phyloP scores from a whole-genome alignment of 345 rosid species.

The Adansonia digitata region DNA sequence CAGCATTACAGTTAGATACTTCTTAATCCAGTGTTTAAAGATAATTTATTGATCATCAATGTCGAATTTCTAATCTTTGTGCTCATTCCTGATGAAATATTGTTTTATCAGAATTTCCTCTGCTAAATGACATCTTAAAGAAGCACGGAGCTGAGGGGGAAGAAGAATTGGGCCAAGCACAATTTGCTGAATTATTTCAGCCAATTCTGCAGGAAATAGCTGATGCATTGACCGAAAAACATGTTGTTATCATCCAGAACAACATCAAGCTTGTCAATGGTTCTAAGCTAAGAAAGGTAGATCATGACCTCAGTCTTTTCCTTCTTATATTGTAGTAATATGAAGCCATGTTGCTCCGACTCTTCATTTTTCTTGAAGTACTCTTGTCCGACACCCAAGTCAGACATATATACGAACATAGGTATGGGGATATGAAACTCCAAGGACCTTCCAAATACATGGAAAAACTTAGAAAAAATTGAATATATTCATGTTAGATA shows the following conservation, averaged over 20 bases:
- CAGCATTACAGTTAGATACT: not conserved
- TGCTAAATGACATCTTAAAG: conserved; percentile 60
- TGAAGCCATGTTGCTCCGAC: no score
- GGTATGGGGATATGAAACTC: no score
- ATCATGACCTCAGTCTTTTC: not conserved
- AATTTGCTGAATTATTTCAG: conserved; percentile 77
- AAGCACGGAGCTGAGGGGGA: conserved; percentile 71
- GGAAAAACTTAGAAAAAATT: no score
- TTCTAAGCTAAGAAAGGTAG: conserved; percentile 60
- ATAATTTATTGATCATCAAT: not conserved
- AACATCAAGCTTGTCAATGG: conserved; percentile 58
- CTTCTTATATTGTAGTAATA: not conserved
- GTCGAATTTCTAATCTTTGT: not conserved
- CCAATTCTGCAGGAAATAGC: conserved; percentile 70
- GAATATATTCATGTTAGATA: no score
- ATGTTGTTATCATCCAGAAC: conserved; percentile 39
- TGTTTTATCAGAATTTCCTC: conserved; percentile 54
- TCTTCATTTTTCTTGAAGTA: no score
- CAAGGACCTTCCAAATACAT: no score
- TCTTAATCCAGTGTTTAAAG: not conserved
- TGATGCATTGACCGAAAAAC: conserved; percentile 49
- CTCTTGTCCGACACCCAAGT: no score
- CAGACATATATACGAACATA: no score
- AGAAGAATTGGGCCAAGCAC: conserved; percentile 49
- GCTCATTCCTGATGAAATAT: not conserved